These are phyloP conservation scores for Curvularia spicifera DNA, from an alignment of 2,329 filamentous ascomycete species.

Conservation along the genomic window DNA sequence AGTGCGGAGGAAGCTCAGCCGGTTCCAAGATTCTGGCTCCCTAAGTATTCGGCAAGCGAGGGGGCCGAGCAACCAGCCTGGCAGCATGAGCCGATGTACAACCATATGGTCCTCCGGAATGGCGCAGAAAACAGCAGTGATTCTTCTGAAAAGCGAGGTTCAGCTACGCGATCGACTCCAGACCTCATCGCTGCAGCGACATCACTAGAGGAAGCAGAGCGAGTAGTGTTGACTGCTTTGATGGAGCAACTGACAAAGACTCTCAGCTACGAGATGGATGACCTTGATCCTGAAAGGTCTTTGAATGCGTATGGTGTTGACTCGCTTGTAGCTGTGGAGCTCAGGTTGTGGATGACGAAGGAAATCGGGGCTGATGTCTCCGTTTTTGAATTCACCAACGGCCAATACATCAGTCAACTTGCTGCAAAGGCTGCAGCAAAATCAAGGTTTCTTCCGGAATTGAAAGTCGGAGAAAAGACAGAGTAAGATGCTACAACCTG, in stretches of 20 bases:
- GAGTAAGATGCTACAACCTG: not conserved
- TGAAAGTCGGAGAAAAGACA: not conserved
- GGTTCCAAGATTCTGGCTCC: not conserved
- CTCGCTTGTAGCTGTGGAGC: slow-evolving; percentile 1
- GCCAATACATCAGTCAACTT: not conserved
- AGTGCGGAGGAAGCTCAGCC: not conserved
- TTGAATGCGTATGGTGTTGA: slow-evolving; percentile 3
- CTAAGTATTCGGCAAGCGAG: not conserved
- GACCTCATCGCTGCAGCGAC: not conserved
- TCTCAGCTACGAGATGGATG: not conserved
- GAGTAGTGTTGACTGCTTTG: not conserved
- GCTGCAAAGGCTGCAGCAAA: not conserved
- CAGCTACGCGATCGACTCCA: not conserved
- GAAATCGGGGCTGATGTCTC: slow-evolving; percentile 1
- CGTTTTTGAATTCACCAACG: not conserved
- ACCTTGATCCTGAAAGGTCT: not conserved
- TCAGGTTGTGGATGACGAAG: not conserved
- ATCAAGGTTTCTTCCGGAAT: not conserved
- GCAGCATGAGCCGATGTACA: not conserved
- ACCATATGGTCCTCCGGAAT: not conserved
- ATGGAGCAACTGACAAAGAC: not conserved
- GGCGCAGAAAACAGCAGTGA: not conserved
- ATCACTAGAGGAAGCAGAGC: not conserved
- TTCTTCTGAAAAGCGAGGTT: not conserved
- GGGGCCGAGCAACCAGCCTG: not conserved